A percentile compares a stretch with the other conserved stretches of the same genome.
Conservation (phyloP, 257 asterid genomes). For the Gardenia jasminoides region DNA sequence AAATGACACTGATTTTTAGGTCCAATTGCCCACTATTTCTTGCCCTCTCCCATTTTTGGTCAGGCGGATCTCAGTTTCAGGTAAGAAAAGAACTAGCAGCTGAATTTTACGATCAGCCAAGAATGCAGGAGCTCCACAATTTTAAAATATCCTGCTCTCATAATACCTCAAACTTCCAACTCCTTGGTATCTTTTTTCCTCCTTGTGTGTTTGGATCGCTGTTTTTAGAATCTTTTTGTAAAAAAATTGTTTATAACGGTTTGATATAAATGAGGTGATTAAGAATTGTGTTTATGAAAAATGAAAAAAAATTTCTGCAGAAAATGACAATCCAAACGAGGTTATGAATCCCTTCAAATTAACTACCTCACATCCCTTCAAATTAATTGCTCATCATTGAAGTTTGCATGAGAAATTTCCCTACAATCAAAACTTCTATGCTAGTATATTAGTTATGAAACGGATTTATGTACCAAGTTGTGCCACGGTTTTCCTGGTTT, state of each 20-base stretch:
- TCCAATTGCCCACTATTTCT: neutral
- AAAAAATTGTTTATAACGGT: too few species aligned
- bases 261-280: too few species aligned
- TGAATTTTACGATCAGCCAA: conserved; percentile 21
- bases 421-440: too few species aligned
- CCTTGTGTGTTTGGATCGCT: too few species aligned
- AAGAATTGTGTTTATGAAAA: too few species aligned
- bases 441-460: neutral
- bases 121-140: conserved; percentile 33
- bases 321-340: too few species aligned
- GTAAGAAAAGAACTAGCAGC: neutral
- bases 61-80: conserved; percentile 18
- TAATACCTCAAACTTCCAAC: neutral
- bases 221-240: too few species aligned
- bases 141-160: neutral
- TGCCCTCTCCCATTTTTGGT: conserved; percentile 11
- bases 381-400: neutral
- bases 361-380: too few species aligned
- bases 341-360: too few species aligned
- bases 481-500: neutral
- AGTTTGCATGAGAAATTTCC: neutral
- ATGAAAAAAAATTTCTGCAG: too few species aligned
- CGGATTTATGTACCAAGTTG: neutral
- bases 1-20: conserved; percentile 44
- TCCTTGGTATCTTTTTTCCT: neutral